phyloP scores from a whole-genome alignment of 2,329 filamentous ascomycete species.

The Hymenoscyphus fructigenus region DNA sequence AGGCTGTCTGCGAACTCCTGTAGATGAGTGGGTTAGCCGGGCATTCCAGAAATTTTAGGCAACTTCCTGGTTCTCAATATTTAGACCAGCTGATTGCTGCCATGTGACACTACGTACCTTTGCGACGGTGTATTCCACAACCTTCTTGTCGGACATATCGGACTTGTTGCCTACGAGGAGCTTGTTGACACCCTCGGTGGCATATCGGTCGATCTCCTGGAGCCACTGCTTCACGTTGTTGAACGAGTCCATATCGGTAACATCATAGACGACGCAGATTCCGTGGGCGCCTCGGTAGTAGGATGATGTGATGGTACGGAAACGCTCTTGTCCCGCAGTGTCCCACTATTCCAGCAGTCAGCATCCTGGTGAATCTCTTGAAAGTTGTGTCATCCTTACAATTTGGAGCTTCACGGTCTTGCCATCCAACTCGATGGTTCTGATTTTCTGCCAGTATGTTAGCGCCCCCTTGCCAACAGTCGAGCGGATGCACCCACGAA shows the following conservation, averaged over 20 bases:
- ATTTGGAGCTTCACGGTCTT: conserved; percentile 99
- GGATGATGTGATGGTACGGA: conserved; percentile 98
- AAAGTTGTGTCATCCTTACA: conserved; percentile 55
- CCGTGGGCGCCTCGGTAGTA: conserved; percentile 99
- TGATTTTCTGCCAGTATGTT: conserved; percentile 77
- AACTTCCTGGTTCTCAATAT: conserved; percentile 20
- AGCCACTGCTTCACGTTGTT: conserved; percentile 99
- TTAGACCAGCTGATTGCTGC: conserved; percentile 25
- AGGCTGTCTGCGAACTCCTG: conserved; percentile 99
- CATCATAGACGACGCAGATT: conserved; percentile 99
- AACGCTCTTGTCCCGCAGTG: conserved; percentile 97
- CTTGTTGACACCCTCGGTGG: conserved; percentile 99
- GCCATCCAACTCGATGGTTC: conserved; percentile 98
- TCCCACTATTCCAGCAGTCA: conserved; percentile 73
- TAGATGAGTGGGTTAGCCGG: conserved; percentile 22
- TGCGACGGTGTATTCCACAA: conserved; percentile 98
- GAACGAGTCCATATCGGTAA: conserved; percentile 99
- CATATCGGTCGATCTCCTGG: conserved; percentile 98
- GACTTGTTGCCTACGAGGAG: conserved; percentile 99
- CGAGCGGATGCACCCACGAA: conserved; percentile 64
- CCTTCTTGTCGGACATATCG: conserved; percentile 99
- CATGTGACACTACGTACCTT: conserved; percentile 66
- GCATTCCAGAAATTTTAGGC: conserved; percentile 5
- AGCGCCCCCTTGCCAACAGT: conserved; percentile 26
- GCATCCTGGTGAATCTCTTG: conserved; percentile 17